Evolutionary conservation across 768 basidiomycete species (phyloP).

Genomic region (Serendipita vermifera): DNA sequence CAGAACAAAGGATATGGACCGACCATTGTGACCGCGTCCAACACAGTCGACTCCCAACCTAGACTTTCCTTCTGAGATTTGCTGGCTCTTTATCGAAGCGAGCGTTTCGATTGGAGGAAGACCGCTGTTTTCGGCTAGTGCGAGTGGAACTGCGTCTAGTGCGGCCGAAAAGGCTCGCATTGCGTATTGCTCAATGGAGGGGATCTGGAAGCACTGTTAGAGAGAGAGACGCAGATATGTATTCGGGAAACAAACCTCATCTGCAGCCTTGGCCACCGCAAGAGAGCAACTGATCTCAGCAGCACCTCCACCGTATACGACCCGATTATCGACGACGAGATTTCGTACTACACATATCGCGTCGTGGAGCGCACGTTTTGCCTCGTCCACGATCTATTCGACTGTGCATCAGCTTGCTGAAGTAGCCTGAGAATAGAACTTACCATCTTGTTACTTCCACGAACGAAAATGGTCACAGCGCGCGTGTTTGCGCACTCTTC

Average conservation of each 20-base stretch:
- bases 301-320: conserved; percentile 96
- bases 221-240: not conserved
- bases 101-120: conserved; percentile 92
- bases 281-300: conserved; percentile 94
- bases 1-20: conserved; percentile 18
- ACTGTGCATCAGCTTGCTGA: too few species aligned
- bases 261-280: conserved; percentile 87
- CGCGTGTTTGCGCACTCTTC: conserved; percentile 96
- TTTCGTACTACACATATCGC: conserved; percentile 96
- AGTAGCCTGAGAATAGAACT: conserved; percentile 11
- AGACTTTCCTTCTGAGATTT: conserved; percentile 74
- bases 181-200: conserved; percentile 97
- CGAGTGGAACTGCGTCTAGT: conserved; percentile 87
- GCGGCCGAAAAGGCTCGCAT: conserved; percentile 99
- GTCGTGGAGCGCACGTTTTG: conserved; percentile 94
- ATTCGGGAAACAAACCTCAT: conserved; percentile 46
- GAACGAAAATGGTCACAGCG: conserved; percentile 93
- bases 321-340: conserved; percentile 85
- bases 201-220: conserved; percentile 42
- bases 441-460: conserved; percentile 99
- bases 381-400: conserved; percentile 93
- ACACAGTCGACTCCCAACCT: conserved; percentile 88
- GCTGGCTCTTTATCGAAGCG: conserved; percentile 88
- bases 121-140: conserved; percentile 95
- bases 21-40: conserved; percentile 75